Percentiles rank a stretch among this genome's conserved stretches.
phyloP scores from a whole-genome alignment of 2,329 filamentous ascomycete genomes.

The Curvularia hawaiiensis region DNA sequence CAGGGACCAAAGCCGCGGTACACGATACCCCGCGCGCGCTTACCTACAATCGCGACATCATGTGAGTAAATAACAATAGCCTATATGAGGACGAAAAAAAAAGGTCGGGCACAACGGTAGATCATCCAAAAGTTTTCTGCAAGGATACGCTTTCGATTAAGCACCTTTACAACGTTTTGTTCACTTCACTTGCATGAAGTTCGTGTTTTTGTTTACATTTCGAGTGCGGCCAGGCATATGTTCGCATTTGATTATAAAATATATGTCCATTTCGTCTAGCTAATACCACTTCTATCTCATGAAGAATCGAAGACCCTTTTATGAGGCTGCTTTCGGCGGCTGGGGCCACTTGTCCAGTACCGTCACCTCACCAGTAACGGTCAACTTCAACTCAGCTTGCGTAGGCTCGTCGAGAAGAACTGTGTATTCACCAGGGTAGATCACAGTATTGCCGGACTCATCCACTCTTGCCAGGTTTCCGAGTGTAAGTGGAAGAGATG shows the following conservation, averaged over 20 bases:
- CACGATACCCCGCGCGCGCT: neutral
- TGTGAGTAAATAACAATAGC: neutral
- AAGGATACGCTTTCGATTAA: neutral
- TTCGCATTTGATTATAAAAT: neutral
- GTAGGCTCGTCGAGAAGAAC: conserved; percentile 36
- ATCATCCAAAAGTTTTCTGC: neutral
- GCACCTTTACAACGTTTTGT: neutral
- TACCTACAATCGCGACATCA: neutral
- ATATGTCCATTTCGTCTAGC: neutral
- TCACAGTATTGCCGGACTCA: conserved; percentile 55
- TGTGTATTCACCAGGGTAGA: conserved; percentile 60
- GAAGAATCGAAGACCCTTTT: neutral
- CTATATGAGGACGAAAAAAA: neutral
- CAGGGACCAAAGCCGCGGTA: neutral
- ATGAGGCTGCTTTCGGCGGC: conserved; percentile 10
- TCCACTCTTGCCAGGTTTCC: conserved; percentile 58
- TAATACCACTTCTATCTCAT: too few relatives aligned
- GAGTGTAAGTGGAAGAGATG: conserved; percentile 52
- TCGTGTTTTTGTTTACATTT: neutral
- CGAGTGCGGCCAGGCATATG: neutral
- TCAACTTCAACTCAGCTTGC: conserved; percentile 51
- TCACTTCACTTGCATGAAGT: neutral
- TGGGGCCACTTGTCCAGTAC: conserved; percentile 49
- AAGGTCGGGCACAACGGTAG: neutral
- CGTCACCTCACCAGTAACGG: conserved; percentile 52